Evolutionary conservation across 1,284 basidiomycete species (phyloP).

Genomic region (Sanghuangporus sanghuang): DNA sequence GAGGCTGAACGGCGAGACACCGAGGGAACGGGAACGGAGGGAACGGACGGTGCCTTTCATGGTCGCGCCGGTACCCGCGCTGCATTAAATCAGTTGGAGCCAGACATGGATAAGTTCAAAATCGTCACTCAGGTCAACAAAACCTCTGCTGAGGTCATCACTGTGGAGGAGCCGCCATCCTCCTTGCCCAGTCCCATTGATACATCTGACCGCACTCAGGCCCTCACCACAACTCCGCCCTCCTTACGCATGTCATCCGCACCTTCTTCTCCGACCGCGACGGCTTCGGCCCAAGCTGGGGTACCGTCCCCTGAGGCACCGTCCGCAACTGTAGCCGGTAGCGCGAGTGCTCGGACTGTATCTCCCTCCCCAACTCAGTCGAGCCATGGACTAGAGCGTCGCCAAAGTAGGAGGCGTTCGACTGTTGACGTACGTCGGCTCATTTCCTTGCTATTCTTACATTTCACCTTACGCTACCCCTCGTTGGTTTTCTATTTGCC

Average conservation of each 20-base stretch:
- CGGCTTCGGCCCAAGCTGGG: not conserved
- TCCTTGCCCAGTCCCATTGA: not conserved
- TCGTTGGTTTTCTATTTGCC: not conserved
- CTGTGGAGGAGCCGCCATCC: constrained; percentile 5
- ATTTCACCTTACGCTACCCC: not conserved
- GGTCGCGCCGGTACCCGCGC: not conserved
- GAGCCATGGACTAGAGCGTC: constrained; percentile 5
- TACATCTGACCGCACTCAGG: not conserved
- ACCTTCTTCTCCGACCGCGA: constrained; percentile 6
- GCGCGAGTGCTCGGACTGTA: not conserved
- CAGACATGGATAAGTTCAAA: not conserved
- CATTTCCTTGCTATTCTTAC: not conserved
- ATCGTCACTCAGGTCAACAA: not conserved
- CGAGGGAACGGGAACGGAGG: constrained; percentile 10
- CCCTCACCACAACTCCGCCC: not conserved
- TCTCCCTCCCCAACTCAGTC: constrained; percentile 13
- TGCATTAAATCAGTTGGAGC: not conserved
- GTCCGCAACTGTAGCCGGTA: constrained; percentile 1
- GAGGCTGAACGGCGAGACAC: not conserved
- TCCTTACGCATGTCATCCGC: not conserved
- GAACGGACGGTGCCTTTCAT: constrained; percentile 1
- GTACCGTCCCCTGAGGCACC: constrained; percentile 9
- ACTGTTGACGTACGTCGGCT: constrained; percentile 13
- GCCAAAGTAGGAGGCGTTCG: constrained; percentile 16
- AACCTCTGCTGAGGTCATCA: not conserved